phyloP scores from a whole-genome alignment of 345 rosid species.

The Sisymbrium irio region DNA sequence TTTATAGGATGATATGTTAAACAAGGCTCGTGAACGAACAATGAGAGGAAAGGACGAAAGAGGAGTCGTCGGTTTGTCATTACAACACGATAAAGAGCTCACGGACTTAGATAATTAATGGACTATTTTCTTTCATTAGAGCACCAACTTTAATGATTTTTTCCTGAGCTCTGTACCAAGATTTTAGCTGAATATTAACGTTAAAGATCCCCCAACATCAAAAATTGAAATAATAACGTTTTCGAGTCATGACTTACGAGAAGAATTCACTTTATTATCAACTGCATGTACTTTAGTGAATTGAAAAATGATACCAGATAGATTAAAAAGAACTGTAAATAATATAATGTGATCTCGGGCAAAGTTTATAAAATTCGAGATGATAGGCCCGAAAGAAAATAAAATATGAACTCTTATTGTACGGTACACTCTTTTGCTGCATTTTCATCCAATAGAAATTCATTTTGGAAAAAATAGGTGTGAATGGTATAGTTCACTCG shows the following conservation, averaged over 20 bases:
- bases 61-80: slow-evolving; percentile 10
- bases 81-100: slow-evolving; percentile 11
- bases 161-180: not conserved
- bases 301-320: too few species aligned
- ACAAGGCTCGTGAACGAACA: slow-evolving; percentile 22
- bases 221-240: not conserved
- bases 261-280: too few species aligned
- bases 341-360: not conserved
- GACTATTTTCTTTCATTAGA: not conserved
- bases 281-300: not conserved
- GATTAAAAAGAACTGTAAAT: too few species aligned
- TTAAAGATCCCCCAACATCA: not conserved
- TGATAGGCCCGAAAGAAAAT: not conserved
- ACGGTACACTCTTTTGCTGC: too few species aligned
- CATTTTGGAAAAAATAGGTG: not conserved
- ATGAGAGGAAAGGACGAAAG: slow-evolving; percentile 10
- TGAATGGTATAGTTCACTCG: not conserved
- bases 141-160: not conserved
- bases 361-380: not conserved
- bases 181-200: not conserved
- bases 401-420: too few species aligned
- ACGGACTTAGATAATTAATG: not conserved
- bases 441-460: not conserved
- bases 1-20: not conserved
- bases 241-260: not conserved